Evolutionary conservation across 768 basidiomycete genomes (phyloP), one percentile per base, ranked within the genome.

Genomic region (Kwoniella dendrophila): DNA sequence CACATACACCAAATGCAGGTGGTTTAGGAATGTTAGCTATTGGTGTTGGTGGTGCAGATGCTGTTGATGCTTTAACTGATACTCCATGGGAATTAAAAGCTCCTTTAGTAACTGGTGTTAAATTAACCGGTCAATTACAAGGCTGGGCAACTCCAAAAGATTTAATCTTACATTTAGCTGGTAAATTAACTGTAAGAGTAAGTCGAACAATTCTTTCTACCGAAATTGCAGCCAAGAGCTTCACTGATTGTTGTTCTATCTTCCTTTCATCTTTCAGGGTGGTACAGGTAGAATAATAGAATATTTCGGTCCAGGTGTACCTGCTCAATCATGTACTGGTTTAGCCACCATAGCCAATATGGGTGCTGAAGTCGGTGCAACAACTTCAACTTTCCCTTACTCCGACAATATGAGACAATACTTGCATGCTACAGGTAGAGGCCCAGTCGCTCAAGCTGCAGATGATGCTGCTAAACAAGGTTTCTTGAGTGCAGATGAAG

Each of bases 331-430:
- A 18, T 96, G 92, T 77, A 98, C 96, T 66, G 93, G 92, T 57
- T 81, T 96, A 56, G 96, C 95, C 1, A 98, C 96, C 1, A 89
- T 99, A 57, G 89, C 91, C 44, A 98, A 99, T 80, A 99, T 98
- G 96, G 96, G 96, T 52, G 96, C 96, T 12, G 96, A 99, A 82
- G 94, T 98, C n/a, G 96, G 96, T 38, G 96, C 96, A n/a, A 99
- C 96, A 0, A 98, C 96, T 0, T 95, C 94, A 1, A 92, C 90
- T 5, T 99, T 99, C 84, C 94, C 95, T 4, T 99, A 98, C 80
- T 92, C 92, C 16, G 80, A 85, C 18, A 86, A 86, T 72, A 98
- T 98, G 95, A 84, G 86, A 32, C 83, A 86, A 34, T 99, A 98
- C 80, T 85, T 99, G 30, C 83, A 85, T 66, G 93, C 93, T 20